These are phyloP conservation scores for Solanum bukasovii DNA, from an alignment of 257 asterid genomes.

Conservation along the genomic window DNA sequence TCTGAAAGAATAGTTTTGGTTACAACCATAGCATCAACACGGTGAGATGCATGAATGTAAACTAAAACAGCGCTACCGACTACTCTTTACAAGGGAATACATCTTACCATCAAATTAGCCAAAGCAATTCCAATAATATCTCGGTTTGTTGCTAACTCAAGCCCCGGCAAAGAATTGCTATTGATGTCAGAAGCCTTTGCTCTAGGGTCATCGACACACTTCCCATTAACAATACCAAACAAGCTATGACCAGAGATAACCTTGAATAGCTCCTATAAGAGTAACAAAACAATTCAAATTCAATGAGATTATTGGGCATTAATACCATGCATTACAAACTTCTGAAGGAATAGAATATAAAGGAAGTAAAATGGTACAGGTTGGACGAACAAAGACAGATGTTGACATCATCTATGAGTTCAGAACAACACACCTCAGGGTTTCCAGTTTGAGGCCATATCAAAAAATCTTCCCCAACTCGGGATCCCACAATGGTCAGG, in stretches of 20 bases:
- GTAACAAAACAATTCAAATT: neutral
- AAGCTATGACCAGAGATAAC: slow-evolving; percentile 77
- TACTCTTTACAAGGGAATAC: neutral
- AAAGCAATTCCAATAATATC: slow-evolving; percentile 86
- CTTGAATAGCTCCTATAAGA: slow-evolving; percentile 68
- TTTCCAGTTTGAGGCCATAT: slow-evolving; percentile 92
- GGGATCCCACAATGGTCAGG: slow-evolving; percentile 86
- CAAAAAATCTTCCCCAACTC: slow-evolving; percentile 96
- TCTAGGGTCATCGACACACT: slow-evolving; percentile 81
- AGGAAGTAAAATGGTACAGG: neutral
- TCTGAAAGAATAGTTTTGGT: slow-evolving; percentile 37
- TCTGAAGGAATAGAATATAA: slow-evolving; percentile 3
- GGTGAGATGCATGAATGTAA: neutral
- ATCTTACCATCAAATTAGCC: slow-evolving; percentile 89
- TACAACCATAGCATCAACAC: neutral
- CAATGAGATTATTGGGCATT: neutral
- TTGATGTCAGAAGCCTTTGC: slow-evolving; percentile 87
- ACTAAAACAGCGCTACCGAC: neutral
- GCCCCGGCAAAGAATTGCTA: slow-evolving; percentile 70
- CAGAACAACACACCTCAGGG: slow-evolving; percentile 59
- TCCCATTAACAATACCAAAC: slow-evolving; percentile 75
- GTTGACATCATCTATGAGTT: neutral
- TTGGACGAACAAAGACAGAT: neutral
- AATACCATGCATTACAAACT: neutral
- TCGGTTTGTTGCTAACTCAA: slow-evolving; percentile 77